Percentiles rank a stretch among this genome's conserved stretches.
phyloP scores from a whole-genome alignment of 169 alveolate genomes.

The Plasmodium fragile region DNA sequence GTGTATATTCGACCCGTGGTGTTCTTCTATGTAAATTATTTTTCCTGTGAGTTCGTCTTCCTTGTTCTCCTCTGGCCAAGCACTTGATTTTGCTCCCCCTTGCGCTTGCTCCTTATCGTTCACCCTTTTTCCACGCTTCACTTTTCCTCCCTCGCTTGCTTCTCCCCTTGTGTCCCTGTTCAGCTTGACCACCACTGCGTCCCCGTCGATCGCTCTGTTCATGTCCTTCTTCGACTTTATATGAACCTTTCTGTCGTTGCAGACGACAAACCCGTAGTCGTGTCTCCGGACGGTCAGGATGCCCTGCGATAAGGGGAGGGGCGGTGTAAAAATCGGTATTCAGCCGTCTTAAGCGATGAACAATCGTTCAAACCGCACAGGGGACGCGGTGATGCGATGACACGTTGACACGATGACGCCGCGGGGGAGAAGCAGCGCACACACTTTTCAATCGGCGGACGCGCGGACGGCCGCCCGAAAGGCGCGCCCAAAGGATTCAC shows the following conservation, averaged over 20 bases:
- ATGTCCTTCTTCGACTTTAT: conserved; percentile 73
- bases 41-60: conserved; percentile 17
- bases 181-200: conserved; percentile 91
- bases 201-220: conserved; percentile 94
- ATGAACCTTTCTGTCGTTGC: conserved; percentile 22
- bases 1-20: conserved; percentile 37
- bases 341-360: neutral
- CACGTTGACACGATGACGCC: neutral
- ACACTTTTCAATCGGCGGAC: neutral
- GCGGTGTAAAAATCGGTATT: neutral
- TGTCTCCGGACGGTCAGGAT: conserved; percentile 20
- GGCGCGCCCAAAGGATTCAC: neutral
- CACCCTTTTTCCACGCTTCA: neutral
- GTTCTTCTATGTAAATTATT: conserved; percentile 67
- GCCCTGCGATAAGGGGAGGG: conserved; percentile 15
- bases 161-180: neutral
- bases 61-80: neutral
- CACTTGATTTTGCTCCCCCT: neutral
- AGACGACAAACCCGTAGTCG: conserved; percentile 41
- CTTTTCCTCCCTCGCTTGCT: neutral
- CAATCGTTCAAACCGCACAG: neutral
- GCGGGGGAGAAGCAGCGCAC: neutral
- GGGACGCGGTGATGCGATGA: neutral
- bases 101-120: neutral
- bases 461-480: neutral